phyloP scores from a whole-genome alignment of 257 asterid genomes.

The Nicotiana knightiana region DNA sequence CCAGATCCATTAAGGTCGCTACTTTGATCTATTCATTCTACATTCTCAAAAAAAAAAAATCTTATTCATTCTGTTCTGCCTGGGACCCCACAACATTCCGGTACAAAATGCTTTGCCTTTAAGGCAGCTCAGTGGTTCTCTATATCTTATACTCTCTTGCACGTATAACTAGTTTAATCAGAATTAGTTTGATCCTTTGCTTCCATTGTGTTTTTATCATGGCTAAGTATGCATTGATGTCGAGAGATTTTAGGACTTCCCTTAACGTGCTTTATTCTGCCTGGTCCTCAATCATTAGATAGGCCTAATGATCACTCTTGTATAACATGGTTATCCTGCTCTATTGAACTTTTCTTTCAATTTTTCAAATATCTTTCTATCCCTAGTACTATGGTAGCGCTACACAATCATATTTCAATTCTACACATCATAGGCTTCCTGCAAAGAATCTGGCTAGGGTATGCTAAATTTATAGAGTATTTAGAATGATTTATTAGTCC shows the following conservation, averaged over 20 bases:
- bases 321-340: not conserved
- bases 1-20: not conserved
- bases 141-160: not conserved
- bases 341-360: not conserved
- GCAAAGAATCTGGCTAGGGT: not conserved
- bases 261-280: not conserved
- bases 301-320: not conserved
- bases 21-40: not conserved
- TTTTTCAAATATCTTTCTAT: not conserved
- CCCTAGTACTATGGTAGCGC: not conserved
- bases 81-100: not conserved
- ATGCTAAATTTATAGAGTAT: not conserved
- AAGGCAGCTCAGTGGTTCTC: not conserved
- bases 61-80: conserved; percentile 2
- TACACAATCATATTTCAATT: not conserved
- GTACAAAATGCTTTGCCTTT: not conserved
- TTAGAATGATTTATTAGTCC: not conserved
- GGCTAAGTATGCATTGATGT: not conserved
- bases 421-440: not conserved
- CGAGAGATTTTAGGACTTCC: not conserved
- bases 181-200: not conserved
- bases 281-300: not conserved
- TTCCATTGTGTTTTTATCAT: not conserved
- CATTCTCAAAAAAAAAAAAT: not conserved
- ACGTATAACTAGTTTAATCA: not conserved